A percentile compares a stretch with the other conserved stretches of the same genome.
Conservation (phyloP, 345 rosid species). For the Angophora floribunda region DNA sequence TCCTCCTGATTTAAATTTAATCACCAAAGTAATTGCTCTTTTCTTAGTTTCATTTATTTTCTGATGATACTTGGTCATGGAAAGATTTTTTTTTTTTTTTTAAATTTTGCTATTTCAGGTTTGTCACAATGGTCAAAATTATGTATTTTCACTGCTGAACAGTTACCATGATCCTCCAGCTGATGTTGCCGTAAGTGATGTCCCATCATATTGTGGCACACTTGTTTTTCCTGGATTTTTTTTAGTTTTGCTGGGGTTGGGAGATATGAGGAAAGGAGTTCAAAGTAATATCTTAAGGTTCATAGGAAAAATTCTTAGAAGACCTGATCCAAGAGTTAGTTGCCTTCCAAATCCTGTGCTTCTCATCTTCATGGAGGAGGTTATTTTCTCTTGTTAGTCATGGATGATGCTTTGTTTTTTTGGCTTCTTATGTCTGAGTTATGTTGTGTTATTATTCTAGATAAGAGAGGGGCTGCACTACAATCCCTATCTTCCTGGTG, state of each 20-base stretch:
- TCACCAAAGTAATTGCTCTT: slow-evolving; percentile 66
- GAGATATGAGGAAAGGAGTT: neutral
- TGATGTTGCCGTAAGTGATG: slow-evolving; percentile 50
- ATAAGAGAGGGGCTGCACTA: slow-evolving; percentile 91
- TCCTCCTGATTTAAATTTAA: slow-evolving; percentile 98
- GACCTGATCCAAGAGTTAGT: neutral
- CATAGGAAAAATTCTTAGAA: neutral
- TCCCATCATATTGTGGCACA: neutral
- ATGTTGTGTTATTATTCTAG: slow-evolving; percentile 18
- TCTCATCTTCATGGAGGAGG: neutral
- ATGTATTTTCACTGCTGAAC: slow-evolving; percentile 89
- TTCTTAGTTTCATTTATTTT: neutral
- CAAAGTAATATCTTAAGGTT: neutral
- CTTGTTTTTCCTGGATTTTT: neutral
- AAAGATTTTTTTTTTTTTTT: neutral
- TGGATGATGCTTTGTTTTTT: neutral
- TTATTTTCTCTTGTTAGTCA: neutral
- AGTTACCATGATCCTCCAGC: slow-evolving; percentile 99
- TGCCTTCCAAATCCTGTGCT: neutral
- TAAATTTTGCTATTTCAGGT: slow-evolving; percentile 45
- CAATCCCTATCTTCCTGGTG: slow-evolving; percentile 98
- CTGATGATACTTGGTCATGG: neutral
- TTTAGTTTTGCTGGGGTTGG: neutral
- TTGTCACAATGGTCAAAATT: slow-evolving; percentile 94
- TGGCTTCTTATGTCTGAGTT: neutral